Base-by-base conservation (phyloP, 2,329 filamentous ascomycete species). In the Dothideomycetes sp. region DNA sequence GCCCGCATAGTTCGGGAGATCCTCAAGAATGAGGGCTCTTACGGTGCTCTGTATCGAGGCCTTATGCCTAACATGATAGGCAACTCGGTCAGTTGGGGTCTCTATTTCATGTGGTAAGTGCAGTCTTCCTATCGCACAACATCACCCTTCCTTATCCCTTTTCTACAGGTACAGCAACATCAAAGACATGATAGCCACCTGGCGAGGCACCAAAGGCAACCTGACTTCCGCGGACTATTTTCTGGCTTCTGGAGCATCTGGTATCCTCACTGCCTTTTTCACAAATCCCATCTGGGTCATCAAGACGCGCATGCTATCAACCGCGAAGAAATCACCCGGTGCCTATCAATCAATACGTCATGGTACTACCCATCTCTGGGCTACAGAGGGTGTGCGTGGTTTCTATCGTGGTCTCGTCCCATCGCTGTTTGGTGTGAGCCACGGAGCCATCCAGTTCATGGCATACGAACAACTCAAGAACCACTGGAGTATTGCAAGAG, bases 211-310 rank as follows among this genome's bases (percentile, higher is more conserved):
- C 22, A 42, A 44, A 29, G 58, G 59, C 40, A 53, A 62, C 24
- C 66, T 85, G 24, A 63, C 70, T 3, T 73, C 77, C 4, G 68
- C 68, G 18, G 86, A 94, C 60, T 94, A 88, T 65, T 89, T 95
- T 57, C 53, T 81, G 34, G 77, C 87, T 3, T 88, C 84, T 24
- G 83, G 73, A 2, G 58, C 65, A 29, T 72, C 74, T 51, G 88
- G 89, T 19, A 68, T 81, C 14, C 61, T 84, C 31, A 94, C 87
- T 2, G 82, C 88, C 32, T 64, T 84, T 19, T 70, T 89, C 48
- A 96, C 91, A 19, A 96, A 96, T 58, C 91, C 91, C 2, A 80
- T 98, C 52, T 98, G 91, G 91, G 91, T 98, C 3, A 78, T 98
- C 59, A 96, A 96, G 68, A 96, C 89, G 7, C 82, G 91, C 47